Evolutionary conservation across 2,329 filamentous ascomycete species (phyloP).

Genomic region (Phaeoacremonium minimum): DNA sequence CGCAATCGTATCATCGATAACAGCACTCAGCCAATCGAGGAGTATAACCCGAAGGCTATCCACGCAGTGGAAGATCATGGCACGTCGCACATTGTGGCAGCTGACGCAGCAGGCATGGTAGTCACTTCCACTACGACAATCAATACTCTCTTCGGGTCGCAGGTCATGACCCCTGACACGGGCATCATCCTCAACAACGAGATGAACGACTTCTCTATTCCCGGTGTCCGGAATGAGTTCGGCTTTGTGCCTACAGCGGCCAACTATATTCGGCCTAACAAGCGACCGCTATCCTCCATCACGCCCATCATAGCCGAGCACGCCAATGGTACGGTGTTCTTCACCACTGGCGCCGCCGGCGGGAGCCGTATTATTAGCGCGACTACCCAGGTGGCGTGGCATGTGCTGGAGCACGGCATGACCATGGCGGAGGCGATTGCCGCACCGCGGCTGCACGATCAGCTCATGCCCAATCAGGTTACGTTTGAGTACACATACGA

Average conservation of each 20-base stretch:
- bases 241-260: slow-evolving; percentile 74
- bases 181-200: slow-evolving; percentile 76
- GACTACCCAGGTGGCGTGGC: slow-evolving; percentile 72
- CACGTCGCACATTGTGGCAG: slow-evolving; percentile 68
- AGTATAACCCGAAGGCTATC: slow-evolving; percentile 67
- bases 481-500: slow-evolving; percentile 71
- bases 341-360: slow-evolving; percentile 73
- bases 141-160: slow-evolving; percentile 80
- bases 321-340: slow-evolving; percentile 62
- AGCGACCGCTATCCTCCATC: slow-evolving; percentile 80
- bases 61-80: slow-evolving; percentile 68
- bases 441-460: slow-evolving; percentile 73
- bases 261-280: slow-evolving; percentile 78
- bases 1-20: slow-evolving; percentile 67
- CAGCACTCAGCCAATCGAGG: slow-evolving; percentile 64
- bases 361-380: slow-evolving; percentile 82
- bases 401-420: slow-evolving; percentile 66
- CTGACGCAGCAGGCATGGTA: slow-evolving; percentile 70
- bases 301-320: slow-evolving; percentile 73
- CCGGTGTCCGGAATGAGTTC: slow-evolving; percentile 72
- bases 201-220: slow-evolving; percentile 83
- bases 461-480: slow-evolving; percentile 67
- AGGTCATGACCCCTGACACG: slow-evolving; percentile 74
- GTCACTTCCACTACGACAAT: slow-evolving; percentile 82
- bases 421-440: slow-evolving; percentile 60